Conservation (phyloP, 2,329 filamentous ascomycete species). For the Colletotrichum phormii region DNA sequence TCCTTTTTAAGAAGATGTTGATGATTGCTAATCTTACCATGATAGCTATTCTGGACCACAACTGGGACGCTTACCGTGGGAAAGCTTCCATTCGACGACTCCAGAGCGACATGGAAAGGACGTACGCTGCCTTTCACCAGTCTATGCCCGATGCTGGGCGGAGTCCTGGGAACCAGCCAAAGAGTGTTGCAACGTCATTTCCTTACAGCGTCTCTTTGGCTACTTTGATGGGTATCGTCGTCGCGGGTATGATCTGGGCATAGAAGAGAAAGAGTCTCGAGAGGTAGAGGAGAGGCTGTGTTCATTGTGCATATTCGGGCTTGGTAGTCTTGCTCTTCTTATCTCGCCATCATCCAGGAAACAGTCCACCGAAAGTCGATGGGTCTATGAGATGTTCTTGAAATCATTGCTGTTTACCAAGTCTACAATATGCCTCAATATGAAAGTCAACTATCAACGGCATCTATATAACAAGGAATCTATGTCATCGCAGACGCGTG, state of each 20-base stretch:
- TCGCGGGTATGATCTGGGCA: neutral
- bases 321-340: too few species aligned
- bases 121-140: constrained; percentile 19
- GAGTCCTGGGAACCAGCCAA: constrained; percentile 1
- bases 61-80: constrained; percentile 19
- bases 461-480: neutral
- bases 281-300: neutral
- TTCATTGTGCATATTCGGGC: neutral
- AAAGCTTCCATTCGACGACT: constrained; percentile 5
- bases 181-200: neutral
- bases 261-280: neutral
- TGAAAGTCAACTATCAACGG: neutral
- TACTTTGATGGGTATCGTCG: neutral
- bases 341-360: too few species aligned
- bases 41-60: constrained; percentile 11
- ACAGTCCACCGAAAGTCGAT: too few species aligned
- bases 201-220: too few species aligned
- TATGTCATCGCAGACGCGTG: neutral
- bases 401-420: too few species aligned
- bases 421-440: too few species aligned
- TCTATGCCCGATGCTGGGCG: neutral
- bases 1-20: too few species aligned
- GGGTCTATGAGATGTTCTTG: too few species aligned
- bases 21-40: neutral
- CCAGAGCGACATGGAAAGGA: constrained; percentile 18